Conservation (phyloP, 2,329 filamentous ascomycete species). For the Pseudocercospora cruenta region DNA sequence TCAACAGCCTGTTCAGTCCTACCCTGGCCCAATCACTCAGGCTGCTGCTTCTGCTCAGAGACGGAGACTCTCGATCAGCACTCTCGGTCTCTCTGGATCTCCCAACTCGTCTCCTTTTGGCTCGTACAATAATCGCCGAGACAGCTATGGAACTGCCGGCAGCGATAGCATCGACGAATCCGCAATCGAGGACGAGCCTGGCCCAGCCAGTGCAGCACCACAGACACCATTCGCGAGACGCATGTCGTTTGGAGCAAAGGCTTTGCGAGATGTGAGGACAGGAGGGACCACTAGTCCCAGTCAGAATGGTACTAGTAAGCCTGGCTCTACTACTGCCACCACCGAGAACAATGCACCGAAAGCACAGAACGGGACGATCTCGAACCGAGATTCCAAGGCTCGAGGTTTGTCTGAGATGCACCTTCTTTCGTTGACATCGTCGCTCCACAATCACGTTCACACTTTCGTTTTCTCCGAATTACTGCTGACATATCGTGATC, state of each 20-base stretch:
- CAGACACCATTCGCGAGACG: constrained; percentile 79
- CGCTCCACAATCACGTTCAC: constrained; percentile 29
- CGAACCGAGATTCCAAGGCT: constrained; percentile 58
- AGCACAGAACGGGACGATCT: constrained; percentile 48
- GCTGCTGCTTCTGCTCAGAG: constrained; percentile 55
- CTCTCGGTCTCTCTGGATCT: constrained; percentile 51
- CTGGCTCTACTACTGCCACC: constrained; percentile 37
- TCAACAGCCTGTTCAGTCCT: constrained; percentile 33
- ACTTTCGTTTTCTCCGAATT: background rate
- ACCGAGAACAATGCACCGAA: constrained; percentile 25
- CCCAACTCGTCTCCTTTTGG: constrained; percentile 49
- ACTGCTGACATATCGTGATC: constrained; percentile 52
- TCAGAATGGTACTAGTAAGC: constrained; percentile 40
- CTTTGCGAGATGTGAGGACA: constrained; percentile 70
- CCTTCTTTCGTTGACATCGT: constrained; percentile 18
- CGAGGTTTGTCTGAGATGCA: constrained; percentile 58
- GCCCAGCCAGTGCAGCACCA: constrained; percentile 31
- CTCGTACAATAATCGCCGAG: constrained; percentile 48
- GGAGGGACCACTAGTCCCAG: constrained; percentile 33
- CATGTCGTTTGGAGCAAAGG: constrained; percentile 86
- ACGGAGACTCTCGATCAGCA: constrained; percentile 54
- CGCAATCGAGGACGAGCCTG: constrained; percentile 57
- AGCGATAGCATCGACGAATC: constrained; percentile 51
- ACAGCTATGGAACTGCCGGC: constrained; percentile 49
- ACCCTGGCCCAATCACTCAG: constrained; percentile 52